Evolutionary conservation across 2,329 filamentous ascomycete species (phyloP).

Genomic region (Pleurostoma richardsiae): DNA sequence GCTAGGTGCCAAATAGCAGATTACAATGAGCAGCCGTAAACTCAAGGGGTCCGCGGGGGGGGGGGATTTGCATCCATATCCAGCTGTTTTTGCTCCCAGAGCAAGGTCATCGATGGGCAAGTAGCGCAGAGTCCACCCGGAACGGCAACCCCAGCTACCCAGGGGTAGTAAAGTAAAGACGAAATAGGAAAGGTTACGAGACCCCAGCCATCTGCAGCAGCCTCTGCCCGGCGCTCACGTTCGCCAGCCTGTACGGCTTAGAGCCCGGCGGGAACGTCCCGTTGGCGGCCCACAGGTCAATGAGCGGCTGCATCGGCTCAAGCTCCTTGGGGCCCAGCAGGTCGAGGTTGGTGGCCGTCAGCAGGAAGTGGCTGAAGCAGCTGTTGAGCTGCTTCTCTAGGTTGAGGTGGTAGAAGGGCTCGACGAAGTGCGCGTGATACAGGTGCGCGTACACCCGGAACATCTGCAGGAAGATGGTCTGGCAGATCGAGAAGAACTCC

Average conservation of each 20-base stretch:
- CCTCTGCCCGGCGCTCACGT: conserved; percentile 39
- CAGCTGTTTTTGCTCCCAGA: no score
- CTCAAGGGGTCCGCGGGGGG: no score
- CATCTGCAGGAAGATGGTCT: conserved; percentile 82
- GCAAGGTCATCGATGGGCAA: no score
- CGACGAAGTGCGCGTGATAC: conserved; percentile 78
- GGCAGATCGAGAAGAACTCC: conserved; percentile 73
- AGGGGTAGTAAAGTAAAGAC: no score
- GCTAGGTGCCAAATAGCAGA: no score
- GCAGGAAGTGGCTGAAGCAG: conserved; percentile 67
- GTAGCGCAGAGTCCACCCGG: no score
- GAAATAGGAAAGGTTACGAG: conserved; percentile 8
- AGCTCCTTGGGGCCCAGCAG: conserved; percentile 72
- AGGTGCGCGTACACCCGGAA: conserved; percentile 87
- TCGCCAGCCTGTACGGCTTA: conserved; percentile 46
- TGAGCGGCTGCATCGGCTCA: conserved; percentile 77
- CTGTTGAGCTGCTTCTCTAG: conserved; percentile 65
- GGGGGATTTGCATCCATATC: no score
- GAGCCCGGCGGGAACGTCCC: conserved; percentile 66
- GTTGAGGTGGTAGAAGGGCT: conserved; percentile 68
- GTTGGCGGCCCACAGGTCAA: conserved; percentile 74
- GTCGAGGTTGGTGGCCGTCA: conserved; percentile 61
- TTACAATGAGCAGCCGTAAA: no score
- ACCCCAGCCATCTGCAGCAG: conserved; percentile 24
- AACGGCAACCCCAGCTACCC: no score